Conservation (phyloP, 208 protist species). For the Trypanosoma cruzi region DNA sequence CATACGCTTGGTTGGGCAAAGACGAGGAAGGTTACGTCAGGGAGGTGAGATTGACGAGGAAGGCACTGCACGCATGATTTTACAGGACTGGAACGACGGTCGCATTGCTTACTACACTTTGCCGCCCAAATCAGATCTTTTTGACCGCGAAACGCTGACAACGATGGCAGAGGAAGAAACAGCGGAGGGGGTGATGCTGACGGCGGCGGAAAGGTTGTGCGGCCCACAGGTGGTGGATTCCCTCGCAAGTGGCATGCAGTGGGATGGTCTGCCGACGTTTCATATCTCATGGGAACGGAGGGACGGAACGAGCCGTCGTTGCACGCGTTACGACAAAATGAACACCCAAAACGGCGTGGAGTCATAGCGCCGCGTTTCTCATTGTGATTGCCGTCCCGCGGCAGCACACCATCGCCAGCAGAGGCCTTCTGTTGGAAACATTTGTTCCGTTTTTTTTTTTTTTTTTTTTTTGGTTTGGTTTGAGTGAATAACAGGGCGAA, state of each 20-base stretch:
- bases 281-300: conserved; percentile 63
- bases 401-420: too few species aligned
- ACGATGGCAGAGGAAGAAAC: conserved; percentile 22
- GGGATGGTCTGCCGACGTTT: conserved; percentile 89
- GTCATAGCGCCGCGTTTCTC: neutral
- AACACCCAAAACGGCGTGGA: neutral
- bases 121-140: conserved; percentile 78
- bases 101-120: conserved; percentile 96
- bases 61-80: conserved; percentile 89
- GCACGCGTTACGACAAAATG: neutral
- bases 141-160: conserved; percentile 36
- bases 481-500: conserved; percentile 3
- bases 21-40: conserved; percentile 81
- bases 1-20: conserved; percentile 75
- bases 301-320: neutral
- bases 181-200: conserved; percentile 16
- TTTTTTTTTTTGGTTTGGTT: neutral
- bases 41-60: conserved; percentile 92
- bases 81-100: conserved; percentile 96
- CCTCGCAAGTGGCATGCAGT: conserved; percentile 46
- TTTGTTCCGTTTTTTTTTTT: neutral
- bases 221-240: conserved; percentile 51
- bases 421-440: neutral
- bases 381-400: neutral
- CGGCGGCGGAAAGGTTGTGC: neutral